Conservation (phyloP, 2,329 filamentous ascomycete species). For the Verticillium tricorpus region DNA sequence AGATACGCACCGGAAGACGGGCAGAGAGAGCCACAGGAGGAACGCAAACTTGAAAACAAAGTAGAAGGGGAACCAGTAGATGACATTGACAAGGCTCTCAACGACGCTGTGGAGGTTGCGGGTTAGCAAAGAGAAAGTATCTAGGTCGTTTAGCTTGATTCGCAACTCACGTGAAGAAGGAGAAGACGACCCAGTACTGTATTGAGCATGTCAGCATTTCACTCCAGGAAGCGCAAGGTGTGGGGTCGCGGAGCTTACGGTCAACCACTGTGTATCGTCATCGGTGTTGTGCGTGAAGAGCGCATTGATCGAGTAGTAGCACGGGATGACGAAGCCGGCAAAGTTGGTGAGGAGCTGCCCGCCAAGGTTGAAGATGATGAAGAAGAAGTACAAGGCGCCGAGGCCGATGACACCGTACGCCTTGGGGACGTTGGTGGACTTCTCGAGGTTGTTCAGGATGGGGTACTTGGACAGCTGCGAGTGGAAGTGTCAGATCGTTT, state of each 20-base stretch:
- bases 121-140: slow-evolving; percentile 7
- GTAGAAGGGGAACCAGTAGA: slow-evolving; percentile 98
- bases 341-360: slow-evolving; percentile 85
- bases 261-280: slow-evolving; percentile 80
- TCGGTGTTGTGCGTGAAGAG: slow-evolving; percentile 67
- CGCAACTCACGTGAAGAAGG: slow-evolving; percentile 65
- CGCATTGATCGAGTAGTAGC: slow-evolving; percentile 78
- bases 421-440: slow-evolving; percentile 78
- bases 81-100: slow-evolving; percentile 77
- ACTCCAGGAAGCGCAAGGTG: background rate
- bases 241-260: slow-evolving; percentile 45
- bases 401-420: slow-evolving; percentile 77
- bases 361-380: slow-evolving; percentile 89
- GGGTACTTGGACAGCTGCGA: slow-evolving; percentile 65
- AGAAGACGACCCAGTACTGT: slow-evolving; percentile 84
- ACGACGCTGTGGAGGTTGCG: slow-evolving; percentile 47
- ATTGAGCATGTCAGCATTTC: background rate
- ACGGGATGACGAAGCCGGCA: slow-evolving; percentile 76
- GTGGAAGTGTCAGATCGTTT: background rate
- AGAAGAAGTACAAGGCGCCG: slow-evolving; percentile 78
- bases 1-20: slow-evolving; percentile 77
- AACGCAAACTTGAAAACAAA: slow-evolving; percentile 99
- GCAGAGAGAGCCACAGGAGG: slow-evolving; percentile 95
- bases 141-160: slow-evolving; percentile 6
- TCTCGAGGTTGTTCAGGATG: slow-evolving; percentile 78